These are phyloP conservation scores for Fusarium beomiforme DNA, from an alignment of 2,329 filamentous ascomycete species.

Conservation along the genomic window DNA sequence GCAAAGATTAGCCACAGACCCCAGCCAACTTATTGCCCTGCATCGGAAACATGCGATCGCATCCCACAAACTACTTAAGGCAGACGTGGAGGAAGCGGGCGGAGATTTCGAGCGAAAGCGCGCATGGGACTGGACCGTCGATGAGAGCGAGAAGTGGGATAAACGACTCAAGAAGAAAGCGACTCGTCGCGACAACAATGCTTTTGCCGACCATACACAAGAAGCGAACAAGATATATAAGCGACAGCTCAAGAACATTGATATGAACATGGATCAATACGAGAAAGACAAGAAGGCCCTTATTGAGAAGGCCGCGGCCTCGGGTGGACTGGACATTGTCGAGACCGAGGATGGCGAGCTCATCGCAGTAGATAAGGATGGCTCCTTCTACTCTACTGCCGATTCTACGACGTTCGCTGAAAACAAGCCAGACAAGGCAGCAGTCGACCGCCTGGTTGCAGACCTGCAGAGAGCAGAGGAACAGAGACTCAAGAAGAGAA, in stretches of 20 bases:
- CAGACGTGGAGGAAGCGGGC: conserved; percentile 83
- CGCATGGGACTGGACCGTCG: conserved; percentile 98
- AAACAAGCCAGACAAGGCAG: conserved; percentile 87
- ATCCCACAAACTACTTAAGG: conserved; percentile 91
- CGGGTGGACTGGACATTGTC: conserved; percentile 88
- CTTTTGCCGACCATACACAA: conserved; percentile 88
- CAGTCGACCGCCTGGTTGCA: conserved; percentile 85
- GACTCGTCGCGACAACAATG: conserved; percentile 82
- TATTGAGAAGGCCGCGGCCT: conserved; percentile 84
- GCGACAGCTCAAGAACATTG: conserved; percentile 81
- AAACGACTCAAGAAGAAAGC: conserved; percentile 87
- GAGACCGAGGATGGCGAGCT: conserved; percentile 96
- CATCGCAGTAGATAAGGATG: conserved; percentile 91
- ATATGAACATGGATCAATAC: conserved; percentile 84
- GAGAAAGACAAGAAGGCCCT: conserved; percentile 85
- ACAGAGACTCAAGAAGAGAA: conserved; percentile 83
- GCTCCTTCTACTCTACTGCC: conserved; percentile 88
- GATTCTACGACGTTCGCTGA: conserved; percentile 84
- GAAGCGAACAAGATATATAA: conserved; percentile 96
- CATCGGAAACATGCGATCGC: conserved; percentile 88
- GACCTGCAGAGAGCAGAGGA: conserved; percentile 92
- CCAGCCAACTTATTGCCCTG: conserved; percentile 79
- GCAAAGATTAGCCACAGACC: conserved; percentile 80
- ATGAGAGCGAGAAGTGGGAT: conserved; percentile 96
- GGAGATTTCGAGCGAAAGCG: conserved; percentile 98